These are phyloP conservation scores for Solanum medicagineum DNA, from an alignment of 257 asterid genomes.

Conservation along the genomic window DNA sequence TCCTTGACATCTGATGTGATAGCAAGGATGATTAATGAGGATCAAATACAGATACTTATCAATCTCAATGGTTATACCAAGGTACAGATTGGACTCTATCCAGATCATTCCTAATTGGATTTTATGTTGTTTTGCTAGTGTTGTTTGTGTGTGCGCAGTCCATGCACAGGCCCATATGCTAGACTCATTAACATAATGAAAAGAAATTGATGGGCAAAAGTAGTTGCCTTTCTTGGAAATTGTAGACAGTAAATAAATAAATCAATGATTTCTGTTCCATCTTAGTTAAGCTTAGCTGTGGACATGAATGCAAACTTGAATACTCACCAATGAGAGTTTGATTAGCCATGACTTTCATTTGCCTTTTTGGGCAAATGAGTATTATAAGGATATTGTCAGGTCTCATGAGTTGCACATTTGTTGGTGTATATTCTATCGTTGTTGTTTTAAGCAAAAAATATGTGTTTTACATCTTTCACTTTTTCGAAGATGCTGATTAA, in stretches of 20 bases:
- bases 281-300: neutral
- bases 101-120: neutral
- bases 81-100: slow-evolving; percentile 23
- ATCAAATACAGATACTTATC: slow-evolving; percentile 86
- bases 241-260: neutral
- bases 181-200: neutral
- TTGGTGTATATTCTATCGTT: neutral
- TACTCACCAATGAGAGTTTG: neutral
- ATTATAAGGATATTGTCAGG: neutral
- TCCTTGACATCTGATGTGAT: slow-evolving; percentile 84
- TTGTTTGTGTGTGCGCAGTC: neutral
- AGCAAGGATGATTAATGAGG: slow-evolving; percentile 88
- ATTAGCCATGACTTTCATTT: neutral
- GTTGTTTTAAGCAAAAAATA: neutral
- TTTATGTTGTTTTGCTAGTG: neutral
- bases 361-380: neutral
- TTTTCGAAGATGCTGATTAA: neutral
- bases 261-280: slow-evolving; percentile 1
- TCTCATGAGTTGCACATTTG: neutral
- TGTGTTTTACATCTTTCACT: neutral
- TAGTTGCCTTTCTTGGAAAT: neutral
- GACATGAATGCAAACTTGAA: neutral
- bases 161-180: neutral
- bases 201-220: neutral
- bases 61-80: slow-evolving; percentile 98